Percentiles rank a stretch among this genome's conserved stretches.
Conservation (phyloP, 192 early-diverging fungal genomes). For the Phycomyces blakesleeanus region DNA sequence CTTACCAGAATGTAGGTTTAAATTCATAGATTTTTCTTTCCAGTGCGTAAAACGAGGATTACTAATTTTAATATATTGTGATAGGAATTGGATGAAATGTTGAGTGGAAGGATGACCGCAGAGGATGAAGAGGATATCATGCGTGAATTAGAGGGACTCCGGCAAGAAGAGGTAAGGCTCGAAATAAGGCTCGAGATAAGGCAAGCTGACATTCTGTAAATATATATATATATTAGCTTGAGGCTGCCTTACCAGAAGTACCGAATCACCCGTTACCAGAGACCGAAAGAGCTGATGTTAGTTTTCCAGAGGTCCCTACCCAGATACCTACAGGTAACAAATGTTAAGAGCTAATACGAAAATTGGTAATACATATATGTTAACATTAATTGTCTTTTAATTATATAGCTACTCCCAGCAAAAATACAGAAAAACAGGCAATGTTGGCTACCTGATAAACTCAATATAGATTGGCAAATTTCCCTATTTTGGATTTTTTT, state of each 20-base stretch:
- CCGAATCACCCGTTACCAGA: conserved; percentile 11
- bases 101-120: conserved; percentile 67
- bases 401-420: background rate
- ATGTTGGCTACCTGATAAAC: conserved; percentile 9
- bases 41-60: no score
- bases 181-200: background rate
- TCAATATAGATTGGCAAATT: background rate
- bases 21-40: background rate
- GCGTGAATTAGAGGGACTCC: conserved; percentile 71
- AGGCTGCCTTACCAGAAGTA: conserved; percentile 19
- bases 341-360: background rate
- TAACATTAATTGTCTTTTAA: conserved; percentile 3
- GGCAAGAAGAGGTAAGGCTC: conserved; percentile 36
- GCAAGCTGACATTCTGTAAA: background rate
- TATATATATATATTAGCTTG: conserved; percentile 2
- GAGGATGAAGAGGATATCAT: conserved; percentile 88
- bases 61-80: background rate
- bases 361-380: background rate
- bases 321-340: background rate
- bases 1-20: conserved; percentile 81
- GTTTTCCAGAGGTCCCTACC: conserved; percentile 4
- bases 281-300: background rate
- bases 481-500: background rate
- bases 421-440: conserved; percentile 6
- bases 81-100: conserved; percentile 78